Percentiles rank a stretch among this genome's conserved stretches.
phyloP scores from a whole-genome alignment of 805 yeast species.

The Trichomonascus vanleenenianus region DNA sequence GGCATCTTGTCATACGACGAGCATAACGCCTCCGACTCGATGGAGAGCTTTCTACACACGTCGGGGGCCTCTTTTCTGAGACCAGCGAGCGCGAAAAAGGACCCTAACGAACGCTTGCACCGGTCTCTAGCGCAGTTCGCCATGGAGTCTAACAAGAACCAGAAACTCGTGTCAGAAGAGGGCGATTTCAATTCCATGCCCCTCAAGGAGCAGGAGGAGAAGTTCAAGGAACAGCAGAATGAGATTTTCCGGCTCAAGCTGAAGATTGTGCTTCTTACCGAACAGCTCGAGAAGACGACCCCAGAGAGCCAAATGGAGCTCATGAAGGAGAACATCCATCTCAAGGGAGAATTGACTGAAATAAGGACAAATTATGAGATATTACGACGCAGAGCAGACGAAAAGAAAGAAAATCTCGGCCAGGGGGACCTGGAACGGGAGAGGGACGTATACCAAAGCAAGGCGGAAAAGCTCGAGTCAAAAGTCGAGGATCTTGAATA shows the following conservation, averaged over 20 bases:
- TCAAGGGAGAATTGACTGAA: constrained; percentile 4
- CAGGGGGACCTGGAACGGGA: not conserved
- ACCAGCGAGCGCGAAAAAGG: too few species aligned
- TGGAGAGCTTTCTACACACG: constrained; percentile 1
- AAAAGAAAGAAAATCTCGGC: not conserved
- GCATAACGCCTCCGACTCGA: not conserved
- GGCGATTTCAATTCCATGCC: constrained; percentile 10
- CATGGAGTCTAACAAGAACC: not conserved
- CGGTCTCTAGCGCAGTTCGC: not conserved
- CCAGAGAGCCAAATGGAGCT: constrained; percentile 12
- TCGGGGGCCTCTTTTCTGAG: not conserved
- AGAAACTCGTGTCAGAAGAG: not conserved
- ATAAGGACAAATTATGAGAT: constrained; percentile 3
- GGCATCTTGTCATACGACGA: constrained; percentile 2
- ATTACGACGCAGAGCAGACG: constrained; percentile 19
- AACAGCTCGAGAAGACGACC: constrained; percentile 10
- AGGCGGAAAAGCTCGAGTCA: constrained; percentile 12
- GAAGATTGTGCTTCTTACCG: constrained; percentile 13
- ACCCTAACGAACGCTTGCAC: not conserved
- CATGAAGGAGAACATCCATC: constrained; percentile 29
- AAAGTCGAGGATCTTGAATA: constrained; percentile 19
- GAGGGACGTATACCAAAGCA: not conserved
- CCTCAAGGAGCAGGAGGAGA: constrained; percentile 17
- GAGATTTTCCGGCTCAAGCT: constrained; percentile 17
- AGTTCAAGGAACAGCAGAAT: constrained; percentile 13